Evolutionary conservation across 2,329 filamentous ascomycete species (phyloP), one percentile per base, ranked within the genome.

Genomic region (Neonectria faginata): DNA sequence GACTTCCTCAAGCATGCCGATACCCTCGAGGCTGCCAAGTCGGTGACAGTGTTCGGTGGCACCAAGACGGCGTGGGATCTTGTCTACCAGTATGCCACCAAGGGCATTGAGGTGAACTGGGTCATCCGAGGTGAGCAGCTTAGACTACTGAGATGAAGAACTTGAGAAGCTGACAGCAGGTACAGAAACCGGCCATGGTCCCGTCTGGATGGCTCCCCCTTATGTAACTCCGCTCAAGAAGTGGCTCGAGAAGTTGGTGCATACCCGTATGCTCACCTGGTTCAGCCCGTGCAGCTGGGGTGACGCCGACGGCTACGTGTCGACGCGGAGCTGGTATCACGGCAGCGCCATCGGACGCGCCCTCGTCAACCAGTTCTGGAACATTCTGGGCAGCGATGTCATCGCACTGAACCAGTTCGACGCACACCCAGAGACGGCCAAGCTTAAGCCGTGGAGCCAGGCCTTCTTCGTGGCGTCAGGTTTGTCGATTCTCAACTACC

Each of bases 251-350:
- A 86, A 87, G 69, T 80, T 92, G 1, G 69, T 72, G 2, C 75
- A 72, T 58, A 73, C 85, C 1, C 85, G 90, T 0, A 83, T 89
- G 64, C 76, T 92, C 57, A 88, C 85, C 2, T 91, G 88, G 85
- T 86, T 92, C 74, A 87, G 84, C 50, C 89, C 90, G 0, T 91
- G 89, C 70, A 83, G 86, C 5, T 92, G 88, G 87, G 88, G 87
- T 2, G 78, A 80, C 3, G 84, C 82, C 10, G 86, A 87, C 67
- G 87, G 86, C 1, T 86, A 81, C 59, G 79, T 81, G 3, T 79
- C 76, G 41, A 75, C 84, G 0, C 80, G 85, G 12, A 75, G 74
- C 9, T 84, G 86, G 62, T 75, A 89, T 29, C 86, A 89, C 61
- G 78, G 81, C 4, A 88, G 83, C 0, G 75, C 75, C 57, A 60